Base-by-base conservation (phyloP, 352 stramenopile genomes). In the Albugo laibachii region DNA sequence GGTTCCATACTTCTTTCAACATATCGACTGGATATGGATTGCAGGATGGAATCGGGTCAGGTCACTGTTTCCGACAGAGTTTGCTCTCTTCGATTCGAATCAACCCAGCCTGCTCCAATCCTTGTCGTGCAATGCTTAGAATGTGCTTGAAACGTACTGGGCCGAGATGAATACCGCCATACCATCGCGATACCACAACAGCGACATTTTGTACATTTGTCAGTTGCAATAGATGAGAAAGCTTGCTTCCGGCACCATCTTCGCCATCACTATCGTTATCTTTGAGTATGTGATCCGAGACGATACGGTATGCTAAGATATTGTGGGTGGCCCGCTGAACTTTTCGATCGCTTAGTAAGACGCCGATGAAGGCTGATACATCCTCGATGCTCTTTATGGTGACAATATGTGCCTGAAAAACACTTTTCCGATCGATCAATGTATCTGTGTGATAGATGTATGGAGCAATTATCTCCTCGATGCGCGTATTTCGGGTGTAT, bases 131-230 rank as follows among this genome's bases (percentile, higher is more conserved):
- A 36, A 54, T 62, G 2, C 70, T 73, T 48, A 71, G 82, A 45
- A 91, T 91, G 55, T 92, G 80, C 45, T 84, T 85, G 59, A 91
- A 92, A 1, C 80, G 66, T 45, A 91, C 80, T n/a, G 80, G 75
- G 3, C 80, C 80, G 16, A 92, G 59, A 14, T 80, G 55, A 19
- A 92, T 78, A 47, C 80, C 80, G 15, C 80, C 80, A 44, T 79
- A 92, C 80, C 80, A 92, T 35, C 79, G 57, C 41, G 77, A 85
- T 36, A 92, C 77, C 15, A 92, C 65, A 6, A 91, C 75, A 1
- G 76, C 76, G 36, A 87, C 72, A 48, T 88, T 86, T 49, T 87
- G 65, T 0, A 63, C 77, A 16, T 81, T 73, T 3, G 73, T 73
- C 36, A 92, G 65, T 49, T 91, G 75, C 6, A 92, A 54, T 48